Evolutionary conservation across 345 rosid genomes (phyloP), one percentile per base, ranked within the genome.

Genomic region (Boechera retrofracta): DNA sequence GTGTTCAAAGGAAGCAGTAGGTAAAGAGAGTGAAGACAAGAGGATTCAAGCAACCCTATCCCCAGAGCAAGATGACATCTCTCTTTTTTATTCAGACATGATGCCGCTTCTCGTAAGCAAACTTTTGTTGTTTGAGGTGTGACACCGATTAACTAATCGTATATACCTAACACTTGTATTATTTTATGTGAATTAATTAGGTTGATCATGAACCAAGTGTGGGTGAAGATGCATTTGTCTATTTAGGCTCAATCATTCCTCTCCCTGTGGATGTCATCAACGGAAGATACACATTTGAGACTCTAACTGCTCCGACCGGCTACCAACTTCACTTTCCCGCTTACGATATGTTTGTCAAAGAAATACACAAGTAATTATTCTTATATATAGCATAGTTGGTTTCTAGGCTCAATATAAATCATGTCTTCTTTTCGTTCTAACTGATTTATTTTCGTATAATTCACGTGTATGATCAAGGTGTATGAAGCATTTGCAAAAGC

Each of bases 31-130:
- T 64, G 91, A 89, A 80, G 99, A 95, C 7, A 79, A 64, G 79
- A 85, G 77, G 77, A 75, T 74, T 48, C 73, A 67, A 4, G 59
- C 80, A 64, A 53, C 77, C n/a, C 44, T 69, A 28, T 68, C 85
- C 44, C 67, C 80, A 18, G 96, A 84, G 57, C 83, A 83, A 54
- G 98, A 91, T 45, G 99, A 95, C 2, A 74, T 83, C 73, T 72
- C 94, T 76, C 97, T 92, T 16, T 95, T 95, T 73, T 92, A 92
- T 64, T 80, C 98, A 13, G 97, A 92, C 82, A 70, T 89, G 59
- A 88, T 95, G 98, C 96, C 97, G 3, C 93, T 95, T 77, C 89
- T 95, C 0, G 99, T 95, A 87, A 85, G 92, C n/a, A 70, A 12
- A 11, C 0, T 49, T 31, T 67, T 41, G 42, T 65, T 45, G 18